phyloP scores from a whole-genome alignment of 306 rosid species.

The Prunus dulcis region DNA sequence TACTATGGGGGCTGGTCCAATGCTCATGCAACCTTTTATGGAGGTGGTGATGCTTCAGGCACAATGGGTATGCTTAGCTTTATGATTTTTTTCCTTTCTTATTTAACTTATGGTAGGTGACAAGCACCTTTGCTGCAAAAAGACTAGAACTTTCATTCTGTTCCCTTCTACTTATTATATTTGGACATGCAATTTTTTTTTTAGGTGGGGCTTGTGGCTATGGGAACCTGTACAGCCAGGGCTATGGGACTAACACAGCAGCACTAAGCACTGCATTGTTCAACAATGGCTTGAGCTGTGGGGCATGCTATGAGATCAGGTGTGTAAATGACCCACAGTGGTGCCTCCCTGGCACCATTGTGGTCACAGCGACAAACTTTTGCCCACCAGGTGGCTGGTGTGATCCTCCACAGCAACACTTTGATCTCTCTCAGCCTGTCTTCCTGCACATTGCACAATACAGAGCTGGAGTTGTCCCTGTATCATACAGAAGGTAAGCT shows the following conservation, averaged over 20 bases:
- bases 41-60: slow-evolving; percentile 85
- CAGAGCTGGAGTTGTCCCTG: slow-evolving; percentile 72
- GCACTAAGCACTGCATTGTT: slow-evolving; percentile 74
- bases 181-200: background rate
- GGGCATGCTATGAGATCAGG: slow-evolving; percentile 62
- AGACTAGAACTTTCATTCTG: background rate
- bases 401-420: slow-evolving; percentile 75
- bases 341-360: slow-evolving; percentile 60
- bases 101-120: background rate
- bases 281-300: slow-evolving; percentile 75
- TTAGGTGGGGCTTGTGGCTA: slow-evolving; percentile 87
- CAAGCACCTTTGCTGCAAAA: background rate
- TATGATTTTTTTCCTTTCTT: background rate
- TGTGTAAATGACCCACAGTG: slow-evolving; percentile 71
- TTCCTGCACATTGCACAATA: slow-evolving; percentile 72
- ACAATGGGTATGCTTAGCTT: slow-evolving; percentile 59
- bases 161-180: background rate
- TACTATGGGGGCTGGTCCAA: slow-evolving; percentile 60
- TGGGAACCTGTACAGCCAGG: slow-evolving; percentile 77
- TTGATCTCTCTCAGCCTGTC: slow-evolving; percentile 74
- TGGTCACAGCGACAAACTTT: slow-evolving; percentile 83
- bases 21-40: slow-evolving; percentile 89
- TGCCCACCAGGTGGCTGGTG: slow-evolving; percentile 93
- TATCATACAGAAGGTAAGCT: slow-evolving; percentile 51
- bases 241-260: slow-evolving; percentile 78